phyloP scores from a whole-genome alignment of 179 eudicot species.

The Spinacia oleracea region DNA sequence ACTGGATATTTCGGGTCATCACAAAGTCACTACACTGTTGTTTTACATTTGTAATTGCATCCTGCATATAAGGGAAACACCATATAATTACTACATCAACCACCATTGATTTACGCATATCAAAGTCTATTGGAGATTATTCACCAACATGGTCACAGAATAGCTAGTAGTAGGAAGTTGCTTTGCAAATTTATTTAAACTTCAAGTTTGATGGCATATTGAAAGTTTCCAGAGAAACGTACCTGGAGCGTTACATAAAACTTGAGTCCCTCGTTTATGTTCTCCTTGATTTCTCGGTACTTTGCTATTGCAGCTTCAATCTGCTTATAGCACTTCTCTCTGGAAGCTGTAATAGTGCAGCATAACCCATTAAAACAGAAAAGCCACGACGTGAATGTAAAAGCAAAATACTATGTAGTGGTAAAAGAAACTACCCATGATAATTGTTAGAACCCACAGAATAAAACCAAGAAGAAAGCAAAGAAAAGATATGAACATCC shows the following conservation, averaged over 20 bases:
- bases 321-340: slow-evolving; percentile 81
- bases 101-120: background rate
- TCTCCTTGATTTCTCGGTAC: slow-evolving; percentile 86
- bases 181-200: background rate
- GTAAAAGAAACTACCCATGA: background rate
- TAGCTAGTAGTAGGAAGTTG: background rate
- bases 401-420: background rate
- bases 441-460: background rate
- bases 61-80: slow-evolving; percentile 51
- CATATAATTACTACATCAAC: background rate
- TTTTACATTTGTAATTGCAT: slow-evolving; percentile 84
- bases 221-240: slow-evolving; percentile 1
- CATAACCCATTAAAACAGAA: background rate
- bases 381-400: background rate
- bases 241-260: slow-evolving; percentile 99
- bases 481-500: background rate
- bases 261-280: slow-evolving; percentile 90
- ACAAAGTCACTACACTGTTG: slow-evolving; percentile 95
- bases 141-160: background rate
- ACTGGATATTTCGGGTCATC: slow-evolving; percentile 93
- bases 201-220: slow-evolving; percentile 3
- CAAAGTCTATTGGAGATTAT: background rate
- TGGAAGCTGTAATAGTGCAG: slow-evolving; percentile 56
- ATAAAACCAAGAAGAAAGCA: background rate
- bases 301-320: slow-evolving; percentile 93